A percentile compares a stretch with the other conserved stretches of the same genome.
phyloP scores from a whole-genome alignment of 1,284 basidiomycete genomes.

The Vanrija sp. region DNA sequence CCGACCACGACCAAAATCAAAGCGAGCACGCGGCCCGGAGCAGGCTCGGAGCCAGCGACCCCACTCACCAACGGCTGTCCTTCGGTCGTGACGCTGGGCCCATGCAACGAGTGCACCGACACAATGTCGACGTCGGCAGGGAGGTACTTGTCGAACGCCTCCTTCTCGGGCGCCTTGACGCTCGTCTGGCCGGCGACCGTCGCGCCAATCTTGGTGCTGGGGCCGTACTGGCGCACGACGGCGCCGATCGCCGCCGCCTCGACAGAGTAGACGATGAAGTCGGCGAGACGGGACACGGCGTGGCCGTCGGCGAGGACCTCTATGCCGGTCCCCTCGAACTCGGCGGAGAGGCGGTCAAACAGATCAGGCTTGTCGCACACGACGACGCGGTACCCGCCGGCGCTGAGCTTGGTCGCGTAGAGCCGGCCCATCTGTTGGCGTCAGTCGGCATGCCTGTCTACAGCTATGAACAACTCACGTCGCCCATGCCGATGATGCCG shows the following conservation, averaged over 20 bases:
- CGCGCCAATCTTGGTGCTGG: constrained; percentile 87
- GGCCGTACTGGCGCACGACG: constrained; percentile 84
- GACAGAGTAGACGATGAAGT: constrained; percentile 89
- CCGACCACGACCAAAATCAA: too few species aligned
- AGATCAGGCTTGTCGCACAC: constrained; percentile 85
- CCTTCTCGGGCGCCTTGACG: constrained; percentile 90
- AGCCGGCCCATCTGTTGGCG: constrained; percentile 76
- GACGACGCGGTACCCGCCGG: constrained; percentile 60
- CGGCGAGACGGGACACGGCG: constrained; percentile 73
- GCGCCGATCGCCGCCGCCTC: constrained; percentile 84
- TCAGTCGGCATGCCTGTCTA: neutral
- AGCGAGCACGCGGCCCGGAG: too few species aligned
- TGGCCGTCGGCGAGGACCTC: constrained; percentile 73
- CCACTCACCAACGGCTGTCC: constrained; percentile 80
- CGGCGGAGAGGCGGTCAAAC: constrained; percentile 61
- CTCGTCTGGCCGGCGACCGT: constrained; percentile 95
- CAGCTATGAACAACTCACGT: constrained; percentile 30
- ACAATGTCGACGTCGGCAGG: constrained; percentile 84
- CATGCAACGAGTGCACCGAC: constrained; percentile 91
- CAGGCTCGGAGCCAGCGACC: neutral
- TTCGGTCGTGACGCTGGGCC: constrained; percentile 82
- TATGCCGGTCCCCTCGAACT: constrained; percentile 60
- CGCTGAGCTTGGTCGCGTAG: constrained; percentile 65
- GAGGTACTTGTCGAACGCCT: constrained; percentile 84
- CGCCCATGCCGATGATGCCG: constrained; percentile 84